These are phyloP conservation scores for Ilyonectria destructans DNA, from an alignment of 2,329 filamentous ascomycete genomes.

Conservation along the genomic window DNA sequence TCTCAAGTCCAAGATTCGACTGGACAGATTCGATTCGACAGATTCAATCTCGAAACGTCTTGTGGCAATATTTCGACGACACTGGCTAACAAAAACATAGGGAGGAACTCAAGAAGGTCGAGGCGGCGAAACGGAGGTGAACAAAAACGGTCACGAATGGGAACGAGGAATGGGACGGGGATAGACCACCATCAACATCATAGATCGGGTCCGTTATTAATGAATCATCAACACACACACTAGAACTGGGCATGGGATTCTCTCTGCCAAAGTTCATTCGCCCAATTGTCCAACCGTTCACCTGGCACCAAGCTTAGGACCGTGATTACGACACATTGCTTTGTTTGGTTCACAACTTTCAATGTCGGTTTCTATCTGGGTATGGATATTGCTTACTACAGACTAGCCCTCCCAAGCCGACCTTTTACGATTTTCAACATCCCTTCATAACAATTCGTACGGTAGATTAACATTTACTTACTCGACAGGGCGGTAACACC, in stretches of 20 bases:
- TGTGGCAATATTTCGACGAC: not conserved
- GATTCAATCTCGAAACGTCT: not conserved
- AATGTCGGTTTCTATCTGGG: conserved; percentile 26
- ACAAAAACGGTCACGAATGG: conserved; percentile 40
- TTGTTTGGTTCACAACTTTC: conserved; percentile 48
- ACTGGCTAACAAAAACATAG: conserved; percentile 59
- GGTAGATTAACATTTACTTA: conserved; percentile 66
- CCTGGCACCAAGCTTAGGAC: not conserved
- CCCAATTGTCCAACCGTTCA: not conserved
- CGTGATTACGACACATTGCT: conserved; percentile 34
- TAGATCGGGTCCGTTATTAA: conserved; percentile 42
- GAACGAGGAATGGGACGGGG: conserved; percentile 39
- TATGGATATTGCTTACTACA: conserved; percentile 52
- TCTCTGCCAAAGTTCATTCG: not conserved
- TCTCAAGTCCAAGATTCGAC: not conserved
- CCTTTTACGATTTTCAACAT: conserved; percentile 53
- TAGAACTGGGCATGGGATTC: conserved; percentile 13
- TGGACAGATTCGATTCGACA: not conserved
- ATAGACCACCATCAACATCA: conserved; percentile 37
- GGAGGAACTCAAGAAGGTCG: conserved; percentile 96
- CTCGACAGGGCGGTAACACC: conserved; percentile 93
- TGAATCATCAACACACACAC: conserved; percentile 36
- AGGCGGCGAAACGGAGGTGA: conserved; percentile 78
- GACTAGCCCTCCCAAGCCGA: conserved; percentile 54
- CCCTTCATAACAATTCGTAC: conserved; percentile 50